These are phyloP conservation scores for Cardamine occulta DNA, from an alignment of 345 rosid genomes.

Conservation along the genomic window DNA sequence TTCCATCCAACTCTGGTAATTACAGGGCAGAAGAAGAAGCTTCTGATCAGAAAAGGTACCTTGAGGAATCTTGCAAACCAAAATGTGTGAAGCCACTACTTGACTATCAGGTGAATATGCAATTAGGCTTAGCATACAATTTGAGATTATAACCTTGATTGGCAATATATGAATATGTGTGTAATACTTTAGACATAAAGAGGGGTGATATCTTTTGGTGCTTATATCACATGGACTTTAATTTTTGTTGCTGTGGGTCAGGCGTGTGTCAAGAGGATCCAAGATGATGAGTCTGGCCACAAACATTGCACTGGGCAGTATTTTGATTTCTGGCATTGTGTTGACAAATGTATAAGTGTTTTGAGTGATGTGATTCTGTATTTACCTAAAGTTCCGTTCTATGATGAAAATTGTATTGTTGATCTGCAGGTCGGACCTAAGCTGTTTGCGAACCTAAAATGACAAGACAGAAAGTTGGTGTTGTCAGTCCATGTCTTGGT, in stretches of 20 bases:
- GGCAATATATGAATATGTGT: not conserved
- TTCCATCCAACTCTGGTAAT: not conserved
- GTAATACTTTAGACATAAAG: not conserved
- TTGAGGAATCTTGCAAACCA: slow-evolving; percentile 56
- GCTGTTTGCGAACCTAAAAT: slow-evolving; percentile 62
- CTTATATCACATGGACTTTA: not conserved
- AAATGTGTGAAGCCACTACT: slow-evolving; percentile 55
- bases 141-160: slow-evolving; percentile 2
- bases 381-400: not conserved
- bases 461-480: slow-evolving; percentile 1
- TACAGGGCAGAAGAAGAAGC: slow-evolving; percentile 55
- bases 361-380: not conserved
- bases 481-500: slow-evolving; percentile 2
- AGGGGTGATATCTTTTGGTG: not conserved
- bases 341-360: slow-evolving; percentile 82
- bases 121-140: not conserved
- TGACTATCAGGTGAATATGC: slow-evolving; percentile 48
- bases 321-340: slow-evolving; percentile 77
- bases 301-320: slow-evolving; percentile 93
- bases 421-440: slow-evolving; percentile 63
- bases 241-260: slow-evolving; percentile 34
- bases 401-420: not conserved
- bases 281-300: slow-evolving; percentile 72
- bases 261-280: slow-evolving; percentile 90
- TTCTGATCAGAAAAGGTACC: slow-evolving; percentile 51